phyloP scores from a whole-genome alignment of 2,329 filamentous ascomycete species.

The Geosmithia flava region DNA sequence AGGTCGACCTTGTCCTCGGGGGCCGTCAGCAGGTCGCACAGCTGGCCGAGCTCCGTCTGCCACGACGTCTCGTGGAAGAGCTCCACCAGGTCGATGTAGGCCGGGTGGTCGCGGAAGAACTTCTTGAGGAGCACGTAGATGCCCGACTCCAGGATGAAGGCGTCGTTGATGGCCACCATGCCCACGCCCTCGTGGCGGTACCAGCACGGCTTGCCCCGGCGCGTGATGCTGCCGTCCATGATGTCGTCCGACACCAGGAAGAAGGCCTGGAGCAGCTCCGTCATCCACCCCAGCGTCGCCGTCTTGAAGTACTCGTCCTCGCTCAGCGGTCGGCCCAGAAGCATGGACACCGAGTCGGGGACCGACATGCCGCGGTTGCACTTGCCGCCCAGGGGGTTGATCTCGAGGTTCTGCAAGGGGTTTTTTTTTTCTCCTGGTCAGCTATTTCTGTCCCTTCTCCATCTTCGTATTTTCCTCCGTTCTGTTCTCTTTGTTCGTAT shows the following conservation, averaged over 20 bases:
- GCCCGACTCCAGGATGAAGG: constrained; percentile 83
- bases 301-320: constrained; percentile 81
- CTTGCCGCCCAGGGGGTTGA: constrained; percentile 88
- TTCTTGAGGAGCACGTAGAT: constrained; percentile 92
- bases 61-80: constrained; percentile 91
- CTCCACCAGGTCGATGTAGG: constrained; percentile 86
- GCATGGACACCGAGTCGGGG: constrained; percentile 74
- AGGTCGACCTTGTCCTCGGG: constrained; percentile 64
- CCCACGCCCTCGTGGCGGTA: constrained; percentile 83
- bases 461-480: too few species aligned
- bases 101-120: constrained; percentile 77
- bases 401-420: constrained; percentile 60
- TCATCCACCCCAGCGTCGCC: constrained; percentile 89
- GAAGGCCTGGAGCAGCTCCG: constrained; percentile 95
- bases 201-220: constrained; percentile 92
- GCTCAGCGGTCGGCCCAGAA: constrained; percentile 58
- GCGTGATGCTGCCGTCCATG: constrained; percentile 93
- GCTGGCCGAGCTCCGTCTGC: constrained; percentile 92
- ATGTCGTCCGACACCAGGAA: constrained; percentile 98
- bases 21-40: constrained; percentile 88
- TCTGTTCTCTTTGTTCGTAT: too few species aligned
- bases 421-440: too few species aligned
- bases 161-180: constrained; percentile 96
- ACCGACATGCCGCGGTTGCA: constrained; percentile 99
- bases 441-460: too few species aligned